These are phyloP conservation scores for Nigrospora oryzae DNA, from an alignment of 2,329 filamentous ascomycete species.

Conservation along the genomic window DNA sequence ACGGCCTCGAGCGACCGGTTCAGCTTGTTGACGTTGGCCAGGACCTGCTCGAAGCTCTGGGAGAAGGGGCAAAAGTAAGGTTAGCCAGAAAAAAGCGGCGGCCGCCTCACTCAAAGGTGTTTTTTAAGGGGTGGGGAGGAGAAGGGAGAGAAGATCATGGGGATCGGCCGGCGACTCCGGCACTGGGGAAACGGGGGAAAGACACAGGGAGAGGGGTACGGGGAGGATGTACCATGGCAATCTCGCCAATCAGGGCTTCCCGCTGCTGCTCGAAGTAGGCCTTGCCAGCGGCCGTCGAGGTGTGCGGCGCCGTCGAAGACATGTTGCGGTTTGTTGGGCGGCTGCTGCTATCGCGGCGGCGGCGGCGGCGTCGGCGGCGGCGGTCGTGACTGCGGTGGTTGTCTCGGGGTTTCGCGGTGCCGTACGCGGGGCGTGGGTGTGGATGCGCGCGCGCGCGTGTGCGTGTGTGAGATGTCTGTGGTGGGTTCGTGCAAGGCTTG, in stretches of 20 bases:
- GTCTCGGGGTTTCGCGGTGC: too few relatives aligned
- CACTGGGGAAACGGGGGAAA: not conserved
- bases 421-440: too few relatives aligned
- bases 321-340: too few relatives aligned
- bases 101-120: not conserved
- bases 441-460: too few relatives aligned
- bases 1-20: slow-evolving; percentile 89
- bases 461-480: too few relatives aligned
- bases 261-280: slow-evolving; percentile 72
- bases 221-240: slow-evolving; percentile 50
- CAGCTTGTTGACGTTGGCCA: slow-evolving; percentile 91
- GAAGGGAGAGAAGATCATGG: too few relatives aligned
- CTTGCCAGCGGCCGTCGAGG: slow-evolving; percentile 21
- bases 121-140: too few relatives aligned
- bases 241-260: slow-evolving; percentile 61
- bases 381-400: too few relatives aligned
- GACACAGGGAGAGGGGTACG: not conserved
- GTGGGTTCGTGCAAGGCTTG: too few relatives aligned
- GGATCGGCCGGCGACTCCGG: not conserved
- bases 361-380: too few relatives aligned
- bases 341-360: too few relatives aligned
- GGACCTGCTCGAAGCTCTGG: slow-evolving; percentile 75
- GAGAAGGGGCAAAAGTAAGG: not conserved
- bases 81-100: not conserved
- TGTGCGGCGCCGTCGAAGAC: too few relatives aligned